phyloP scores from a whole-genome alignment of 257 asterid species.

The Paraleonurus japonicus region DNA sequence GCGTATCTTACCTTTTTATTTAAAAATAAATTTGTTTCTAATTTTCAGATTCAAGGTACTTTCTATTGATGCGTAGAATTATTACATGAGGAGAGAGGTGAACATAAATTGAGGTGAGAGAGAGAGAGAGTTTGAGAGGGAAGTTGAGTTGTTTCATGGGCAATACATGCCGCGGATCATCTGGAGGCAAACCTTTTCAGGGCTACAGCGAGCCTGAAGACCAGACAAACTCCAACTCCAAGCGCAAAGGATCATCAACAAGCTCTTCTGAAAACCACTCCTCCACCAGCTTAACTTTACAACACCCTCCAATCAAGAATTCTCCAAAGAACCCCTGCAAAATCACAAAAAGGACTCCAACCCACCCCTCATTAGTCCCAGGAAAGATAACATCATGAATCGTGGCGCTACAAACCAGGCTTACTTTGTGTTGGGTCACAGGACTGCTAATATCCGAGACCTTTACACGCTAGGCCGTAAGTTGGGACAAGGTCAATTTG shows the following conservation, averaged over 20 bases:
- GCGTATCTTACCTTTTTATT: slow-evolving; percentile 13
- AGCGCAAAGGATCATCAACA: slow-evolving; percentile 43
- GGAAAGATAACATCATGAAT: slow-evolving; percentile 59
- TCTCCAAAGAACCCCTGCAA: slow-evolving; percentile 36
- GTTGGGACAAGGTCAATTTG: slow-evolving; percentile 94
- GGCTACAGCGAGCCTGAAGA: slow-evolving; percentile 60
- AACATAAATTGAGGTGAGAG: slow-evolving; percentile 24
- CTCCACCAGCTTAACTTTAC: slow-evolving; percentile 38
- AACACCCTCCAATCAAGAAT: slow-evolving; percentile 41
- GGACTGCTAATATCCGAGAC: slow-evolving; percentile 72
- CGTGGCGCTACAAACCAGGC: slow-evolving; percentile 60
- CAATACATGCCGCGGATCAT: slow-evolving; percentile 96
- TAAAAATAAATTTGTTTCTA: slow-evolving; percentile 7
- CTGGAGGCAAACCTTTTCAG: slow-evolving; percentile 53
- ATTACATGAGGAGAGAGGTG: slow-evolving; percentile 25
- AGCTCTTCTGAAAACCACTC: slow-evolving; percentile 44
- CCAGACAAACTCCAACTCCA: slow-evolving; percentile 47
- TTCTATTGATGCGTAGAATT: slow-evolving; percentile 26
- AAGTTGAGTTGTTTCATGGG: slow-evolving; percentile 74
- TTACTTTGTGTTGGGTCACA: slow-evolving; percentile 76
- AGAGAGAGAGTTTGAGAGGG: slow-evolving; percentile 24
- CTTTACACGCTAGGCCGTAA: slow-evolving; percentile 77
- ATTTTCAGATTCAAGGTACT: slow-evolving; percentile 28
- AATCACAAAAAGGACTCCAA: slow-evolving; percentile 34
- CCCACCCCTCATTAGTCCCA: slow-evolving; percentile 43